These are phyloP conservation scores for Stylosanthes scabra DNA, from an alignment of 331 rosid genomes.

Conservation along the genomic window DNA sequence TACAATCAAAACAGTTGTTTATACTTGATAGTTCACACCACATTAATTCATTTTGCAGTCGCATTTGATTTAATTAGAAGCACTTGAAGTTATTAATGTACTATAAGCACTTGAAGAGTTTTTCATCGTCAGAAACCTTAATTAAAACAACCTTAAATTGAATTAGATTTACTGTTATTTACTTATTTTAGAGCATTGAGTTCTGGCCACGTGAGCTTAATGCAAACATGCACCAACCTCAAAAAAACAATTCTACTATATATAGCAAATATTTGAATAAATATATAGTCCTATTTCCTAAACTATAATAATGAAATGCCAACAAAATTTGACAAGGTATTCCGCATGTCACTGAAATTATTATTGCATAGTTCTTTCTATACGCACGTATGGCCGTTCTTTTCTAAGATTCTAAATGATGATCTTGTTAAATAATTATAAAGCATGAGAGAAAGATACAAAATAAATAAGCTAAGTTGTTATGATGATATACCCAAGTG, in stretches of 20 bases:
- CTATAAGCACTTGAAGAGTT: background rate
- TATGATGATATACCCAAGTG: slow-evolving; percentile 34
- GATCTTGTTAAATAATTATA: slow-evolving; percentile 8
- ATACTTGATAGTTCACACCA: slow-evolving; percentile 38
- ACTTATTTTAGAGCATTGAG: slow-evolving; percentile 7
- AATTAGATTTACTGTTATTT: background rate
- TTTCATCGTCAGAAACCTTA: background rate
- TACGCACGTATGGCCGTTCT: slow-evolving; percentile 32
- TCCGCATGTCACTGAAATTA: background rate
- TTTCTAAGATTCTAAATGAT: slow-evolving; percentile 38
- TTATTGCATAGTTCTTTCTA: slow-evolving; percentile 1
- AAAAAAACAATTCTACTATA: background rate
- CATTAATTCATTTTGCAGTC: slow-evolving; percentile 1
- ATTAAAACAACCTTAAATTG: background rate
- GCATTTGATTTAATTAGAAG: slow-evolving; percentile 7
- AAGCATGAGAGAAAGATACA: slow-evolving; percentile 1
- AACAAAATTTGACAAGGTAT: background rate
- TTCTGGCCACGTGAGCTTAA: slow-evolving; percentile 51
- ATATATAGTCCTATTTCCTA: background rate
- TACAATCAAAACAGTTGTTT: slow-evolving; percentile 35
- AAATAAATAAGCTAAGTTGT: slow-evolving; percentile 32
- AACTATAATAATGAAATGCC: background rate
- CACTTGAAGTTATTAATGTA: no score
- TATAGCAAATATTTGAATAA: background rate
- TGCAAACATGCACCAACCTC: slow-evolving; percentile 31